These are phyloP conservation scores for Calonectria leucothoes DNA, from an alignment of 2,329 filamentous ascomycete species.

Conservation along the genomic window DNA sequence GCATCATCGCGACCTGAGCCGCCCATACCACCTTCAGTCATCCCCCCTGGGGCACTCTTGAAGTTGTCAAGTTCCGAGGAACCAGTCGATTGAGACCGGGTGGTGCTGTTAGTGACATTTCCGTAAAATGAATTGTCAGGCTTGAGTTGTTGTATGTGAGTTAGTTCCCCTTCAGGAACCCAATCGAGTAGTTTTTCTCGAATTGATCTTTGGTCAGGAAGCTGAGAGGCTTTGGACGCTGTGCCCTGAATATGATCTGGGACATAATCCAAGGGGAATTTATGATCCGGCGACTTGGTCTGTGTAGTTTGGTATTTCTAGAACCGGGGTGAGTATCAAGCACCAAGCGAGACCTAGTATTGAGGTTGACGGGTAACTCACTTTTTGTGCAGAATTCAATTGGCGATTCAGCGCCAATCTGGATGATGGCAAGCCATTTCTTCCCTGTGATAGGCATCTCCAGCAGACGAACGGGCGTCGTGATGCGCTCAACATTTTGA, in stretches of 20 bases:
- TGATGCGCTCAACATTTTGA: slow-evolving; percentile 46
- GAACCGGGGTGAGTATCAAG: background rate
- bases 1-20: slow-evolving; percentile 42
- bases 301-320: slow-evolving; percentile 29
- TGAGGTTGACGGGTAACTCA: slow-evolving; percentile 19
- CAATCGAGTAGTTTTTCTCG: slow-evolving; percentile 37
- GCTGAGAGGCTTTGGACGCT: background rate
- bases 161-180: slow-evolving; percentile 18
- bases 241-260: slow-evolving; percentile 25
- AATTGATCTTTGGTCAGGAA: slow-evolving; percentile 28
- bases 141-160: slow-evolving; percentile 16
- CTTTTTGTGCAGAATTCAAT: slow-evolving; percentile 24
- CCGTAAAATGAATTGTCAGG: slow-evolving; percentile 41
- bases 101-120: slow-evolving; percentile 46
- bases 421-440: slow-evolving; percentile 19
- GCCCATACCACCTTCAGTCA: slow-evolving; percentile 38
- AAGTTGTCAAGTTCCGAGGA: slow-evolving; percentile 47
- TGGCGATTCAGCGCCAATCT: slow-evolving; percentile 4
- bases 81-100: slow-evolving; percentile 48
- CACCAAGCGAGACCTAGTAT: background rate
- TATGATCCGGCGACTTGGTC: slow-evolving; percentile 6
- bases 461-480: slow-evolving; percentile 47
- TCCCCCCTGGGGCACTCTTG: slow-evolving; percentile 33
- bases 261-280: slow-evolving; percentile 27
- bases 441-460: slow-evolving; percentile 44